Base-by-base conservation (phyloP, 2,329 filamentous ascomycete species). In the Colletotrichum graminicola region DNA sequence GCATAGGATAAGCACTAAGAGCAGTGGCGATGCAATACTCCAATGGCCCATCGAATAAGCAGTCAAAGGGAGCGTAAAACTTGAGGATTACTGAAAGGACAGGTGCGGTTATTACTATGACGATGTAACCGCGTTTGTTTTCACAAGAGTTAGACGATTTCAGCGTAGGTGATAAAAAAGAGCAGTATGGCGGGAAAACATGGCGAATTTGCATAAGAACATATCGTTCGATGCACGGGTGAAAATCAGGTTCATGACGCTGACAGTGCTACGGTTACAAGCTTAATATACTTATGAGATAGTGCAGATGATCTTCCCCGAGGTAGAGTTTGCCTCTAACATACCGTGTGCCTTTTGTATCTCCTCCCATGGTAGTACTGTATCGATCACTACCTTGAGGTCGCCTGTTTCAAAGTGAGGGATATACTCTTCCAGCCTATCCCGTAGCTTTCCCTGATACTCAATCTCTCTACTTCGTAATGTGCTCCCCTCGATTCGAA, bases 401-500 rank as follows among this genome's bases (percentile, higher is more conserved):
- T 86, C 87, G 4, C 93, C 92, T 75, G 90, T 88, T 79, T 89
- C 87, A 78, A 98, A 94, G 77, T 89, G 87, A 0, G 93, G 91
- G 76, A 97, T 77, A 69, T 94, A 93, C 81, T 92, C 88, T 77
- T 94, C 92, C 67, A 94, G 81, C 77, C 88, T 89, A 82, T 97
- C 92, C 75, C 94, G 87, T 80, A 98, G 80, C 78, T 84, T 85
- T 36, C 90, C 88, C 84, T 98, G 95, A 79, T 98, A 98, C 16
- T 88, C 87, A 77, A 90, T 87, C 72, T 96, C 92, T 49, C 95
- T 87, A 78, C 92, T 95, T 74, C 95, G 87, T 80, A 98, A 83
- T 43, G 91, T 94, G 78, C 92, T 96, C 16, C 95, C 95, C 81
- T 97, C 93, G 75, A 93, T 89, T 26, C 94, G 87, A 34, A 94